phyloP scores from a whole-genome alignment of 352 stramenopile genomes.

The Globisporangium mamillatum region DNA sequence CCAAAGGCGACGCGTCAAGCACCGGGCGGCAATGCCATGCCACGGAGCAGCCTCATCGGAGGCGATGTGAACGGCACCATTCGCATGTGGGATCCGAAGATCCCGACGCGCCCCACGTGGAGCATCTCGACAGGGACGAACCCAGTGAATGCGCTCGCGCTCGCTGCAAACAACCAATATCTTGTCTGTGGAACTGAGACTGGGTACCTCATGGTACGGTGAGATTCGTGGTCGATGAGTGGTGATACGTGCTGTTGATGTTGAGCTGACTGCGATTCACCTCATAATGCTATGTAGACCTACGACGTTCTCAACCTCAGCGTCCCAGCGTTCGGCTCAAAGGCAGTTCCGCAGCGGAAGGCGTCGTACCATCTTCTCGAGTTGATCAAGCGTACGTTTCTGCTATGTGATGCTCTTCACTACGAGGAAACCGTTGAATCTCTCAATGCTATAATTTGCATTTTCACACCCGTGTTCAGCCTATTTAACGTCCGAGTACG shows the following conservation, averaged over 20 bases:
- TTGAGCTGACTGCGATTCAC: background rate
- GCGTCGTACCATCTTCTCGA: constrained; percentile 40
- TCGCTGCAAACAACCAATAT: constrained; percentile 44
- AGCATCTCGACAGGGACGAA: constrained; percentile 46
- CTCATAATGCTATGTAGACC: constrained; percentile 24
- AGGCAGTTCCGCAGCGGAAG: constrained; percentile 50
- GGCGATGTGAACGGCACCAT: constrained; percentile 62
- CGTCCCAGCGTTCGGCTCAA: constrained; percentile 65
- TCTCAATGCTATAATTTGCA: background rate
- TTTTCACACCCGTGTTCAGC: constrained; percentile 11
- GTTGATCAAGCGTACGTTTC: constrained; percentile 42
- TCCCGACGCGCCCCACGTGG: constrained; percentile 49
- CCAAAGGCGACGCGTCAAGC: background rate
- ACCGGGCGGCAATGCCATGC: constrained; percentile 12
- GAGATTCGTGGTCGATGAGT: background rate
- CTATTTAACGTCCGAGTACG: constrained; percentile 17
- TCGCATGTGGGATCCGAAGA: constrained; percentile 66
- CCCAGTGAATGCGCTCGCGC: constrained; percentile 44
- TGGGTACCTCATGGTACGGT: constrained; percentile 49
- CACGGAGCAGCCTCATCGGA: constrained; percentile 37
- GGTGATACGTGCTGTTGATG: background rate
- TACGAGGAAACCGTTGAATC: no score
- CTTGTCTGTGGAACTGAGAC: constrained; percentile 62
- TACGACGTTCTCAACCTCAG: constrained; percentile 65
- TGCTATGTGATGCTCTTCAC: background rate